Evolutionary conservation across 306 rosid species (phyloP), one percentile per base, ranked within the genome.

Genomic region (Malus domestica): DNA sequence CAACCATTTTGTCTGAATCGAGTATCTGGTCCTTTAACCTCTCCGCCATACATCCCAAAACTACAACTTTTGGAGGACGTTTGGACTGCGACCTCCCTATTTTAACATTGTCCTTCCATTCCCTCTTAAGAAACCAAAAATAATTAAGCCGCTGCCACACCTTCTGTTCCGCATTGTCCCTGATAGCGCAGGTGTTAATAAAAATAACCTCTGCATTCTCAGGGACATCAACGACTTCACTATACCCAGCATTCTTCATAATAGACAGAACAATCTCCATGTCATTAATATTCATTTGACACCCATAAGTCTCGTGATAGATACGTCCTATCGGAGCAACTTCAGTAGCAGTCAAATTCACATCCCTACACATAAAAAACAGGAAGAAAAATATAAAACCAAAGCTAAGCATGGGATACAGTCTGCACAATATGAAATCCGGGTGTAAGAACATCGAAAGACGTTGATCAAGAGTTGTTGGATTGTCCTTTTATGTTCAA

Each of bases 91-190:
- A 82, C 83, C 98, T 89, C 74, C 98, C 99, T 5, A 29, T 84
- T 29, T 91, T 89, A 67, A 89, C 88, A 80, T 95, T 95, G 25
- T 81, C 85, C 89, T 95, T 95, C 99, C 99, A 92, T 3, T 95
- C 86, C 83, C 97, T 87, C 85, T 96, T 92, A 35, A 96, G 97
- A 88, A 96, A 96, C 99, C 99, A 96, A 85, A 96, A 90, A 84
- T 96, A 96, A 80, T 96, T 92, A 82, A 96, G 99, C 85, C 98
- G 88, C 80, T 96, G 98, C 99, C 99, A 92, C 61, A 95, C 99
- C 83, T 91, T 92, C 85, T 90, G 97, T 57, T 95, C 99, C 0
- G 99, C 99, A 80, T 96, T 96, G 64, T 96, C 99, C 86, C 99
- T 90, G 66, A 96, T 96, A 33, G 99, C 98, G 78, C 99, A 96